Percentiles rank a stretch among this genome's conserved stretches.
Evolutionary conservation across 2,329 filamentous ascomycete genomes (phyloP).

Genomic region (Aspergillus oerlinghausenensis): DNA sequence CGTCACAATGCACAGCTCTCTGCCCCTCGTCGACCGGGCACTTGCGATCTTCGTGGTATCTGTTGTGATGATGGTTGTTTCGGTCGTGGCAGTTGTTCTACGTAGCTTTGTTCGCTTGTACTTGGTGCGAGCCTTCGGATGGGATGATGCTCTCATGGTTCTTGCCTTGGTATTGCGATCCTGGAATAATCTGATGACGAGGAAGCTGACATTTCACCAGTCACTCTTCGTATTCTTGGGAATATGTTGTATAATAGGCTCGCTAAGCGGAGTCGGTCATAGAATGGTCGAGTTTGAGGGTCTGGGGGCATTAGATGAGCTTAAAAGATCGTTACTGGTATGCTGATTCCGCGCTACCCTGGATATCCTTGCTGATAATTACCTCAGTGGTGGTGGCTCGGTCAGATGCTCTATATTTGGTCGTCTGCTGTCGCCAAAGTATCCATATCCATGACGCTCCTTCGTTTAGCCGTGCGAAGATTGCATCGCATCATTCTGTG

Average conservation of each 20-base stretch:
- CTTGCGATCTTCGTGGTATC: slow-evolving; percentile 16
- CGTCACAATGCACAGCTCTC: slow-evolving; percentile 6
- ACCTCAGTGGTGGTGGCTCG: slow-evolving; percentile 45
- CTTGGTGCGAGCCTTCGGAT: slow-evolving; percentile 19
- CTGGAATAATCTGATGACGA: not conserved
- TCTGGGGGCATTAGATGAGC: not conserved
- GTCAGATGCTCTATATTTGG: slow-evolving; percentile 47
- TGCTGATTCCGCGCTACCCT: not conserved
- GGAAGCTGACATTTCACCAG: slow-evolving; percentile 1
- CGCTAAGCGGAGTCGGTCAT: slow-evolving; percentile 5
- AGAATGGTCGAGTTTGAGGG: slow-evolving; percentile 1
- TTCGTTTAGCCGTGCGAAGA: slow-evolving; percentile 43
- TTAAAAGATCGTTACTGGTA: slow-evolving; percentile 4
- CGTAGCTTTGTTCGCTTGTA: slow-evolving; percentile 20
- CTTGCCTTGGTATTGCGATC: slow-evolving; percentile 13
- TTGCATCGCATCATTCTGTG: slow-evolving; percentile 43
- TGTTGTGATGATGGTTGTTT: slow-evolving; percentile 16
- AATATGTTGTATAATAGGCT: slow-evolving; percentile 4
- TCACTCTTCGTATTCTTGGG: slow-evolving; percentile 1
- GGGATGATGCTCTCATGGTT: slow-evolving; percentile 23
- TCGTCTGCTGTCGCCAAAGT: slow-evolving; percentile 45
- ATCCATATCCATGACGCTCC: slow-evolving; percentile 49
- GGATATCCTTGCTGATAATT: not conserved
- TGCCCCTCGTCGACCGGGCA: slow-evolving; percentile 16
- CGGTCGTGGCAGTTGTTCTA: slow-evolving; percentile 15